A percentile compares a stretch with the other conserved stretches of the same genome.
These are phyloP conservation scores for Lotus japonicus DNA, from an alignment of 306 rosid species.

Conservation along the genomic window DNA sequence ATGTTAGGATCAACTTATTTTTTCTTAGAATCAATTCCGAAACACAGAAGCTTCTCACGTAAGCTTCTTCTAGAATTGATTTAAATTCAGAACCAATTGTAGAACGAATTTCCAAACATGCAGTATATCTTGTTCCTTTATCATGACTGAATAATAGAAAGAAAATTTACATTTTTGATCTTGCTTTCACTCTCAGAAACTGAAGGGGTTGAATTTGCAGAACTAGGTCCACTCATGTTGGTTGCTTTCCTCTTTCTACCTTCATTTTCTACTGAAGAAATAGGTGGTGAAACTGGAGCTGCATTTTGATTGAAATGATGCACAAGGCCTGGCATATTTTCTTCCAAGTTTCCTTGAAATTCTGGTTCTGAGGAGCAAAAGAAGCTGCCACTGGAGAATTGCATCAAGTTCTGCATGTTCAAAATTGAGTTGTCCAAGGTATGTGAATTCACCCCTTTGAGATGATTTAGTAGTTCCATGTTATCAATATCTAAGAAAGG, in stretches of 20 bases:
- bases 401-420: conserved; percentile 38
- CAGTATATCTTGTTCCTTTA: not conserved
- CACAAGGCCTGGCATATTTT: conserved; percentile 26
- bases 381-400: conserved; percentile 36
- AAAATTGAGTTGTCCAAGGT: conserved; percentile 31
- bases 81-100: no score
- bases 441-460: conserved; percentile 21
- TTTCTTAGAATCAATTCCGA: no score
- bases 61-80: no score
- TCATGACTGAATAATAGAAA: not conserved
- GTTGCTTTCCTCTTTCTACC: conserved; percentile 45
- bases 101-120: no score
- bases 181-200: conserved; percentile 42
- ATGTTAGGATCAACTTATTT: no score
- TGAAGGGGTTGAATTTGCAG: conserved; percentile 47
- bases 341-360: conserved; percentile 34
- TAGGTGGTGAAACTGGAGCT: conserved; percentile 12
- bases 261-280: conserved; percentile 25
- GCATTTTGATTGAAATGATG: conserved; percentile 22
- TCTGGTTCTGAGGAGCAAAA: conserved; percentile 33
- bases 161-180: conserved; percentile 39
- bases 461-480: conserved; percentile 38
- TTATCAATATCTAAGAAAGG: conserved; percentile 45
- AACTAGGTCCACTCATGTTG: conserved; percentile 33
- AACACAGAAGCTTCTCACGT: no score